A percentile compares a stretch with the other conserved stretches of the same genome.
These are phyloP conservation scores for Hura crepitans DNA, from an alignment of 441 rosid species.

Conservation along the genomic window DNA sequence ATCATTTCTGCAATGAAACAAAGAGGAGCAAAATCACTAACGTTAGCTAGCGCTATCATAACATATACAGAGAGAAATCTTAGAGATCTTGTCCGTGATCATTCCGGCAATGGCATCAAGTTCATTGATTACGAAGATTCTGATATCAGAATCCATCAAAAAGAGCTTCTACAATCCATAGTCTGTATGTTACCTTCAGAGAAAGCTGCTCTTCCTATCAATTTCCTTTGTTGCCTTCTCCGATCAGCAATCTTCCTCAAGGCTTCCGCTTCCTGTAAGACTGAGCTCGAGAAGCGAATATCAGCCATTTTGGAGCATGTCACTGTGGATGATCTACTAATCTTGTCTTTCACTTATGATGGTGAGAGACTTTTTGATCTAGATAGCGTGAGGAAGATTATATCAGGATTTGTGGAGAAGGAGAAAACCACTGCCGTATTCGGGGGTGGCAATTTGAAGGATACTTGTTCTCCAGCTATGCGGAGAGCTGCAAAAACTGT, in stretches of 20 bases:
- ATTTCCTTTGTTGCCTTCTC: constrained; percentile 83
- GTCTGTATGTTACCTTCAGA: constrained; percentile 66
- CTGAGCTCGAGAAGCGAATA: constrained; percentile 74
- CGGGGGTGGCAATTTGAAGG: constrained; percentile 47
- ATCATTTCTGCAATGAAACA: constrained; percentile 58
- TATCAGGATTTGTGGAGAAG: constrained; percentile 63
- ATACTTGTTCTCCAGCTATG: constrained; percentile 40
- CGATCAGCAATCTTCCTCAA: constrained; percentile 66
- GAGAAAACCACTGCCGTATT: constrained; percentile 71
- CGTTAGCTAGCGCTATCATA: constrained; percentile 53
- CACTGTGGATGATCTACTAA: constrained; percentile 67
- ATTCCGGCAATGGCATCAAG: constrained; percentile 53
- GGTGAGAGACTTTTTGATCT: constrained; percentile 72
- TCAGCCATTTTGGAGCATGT: constrained; percentile 67
- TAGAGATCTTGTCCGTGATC: constrained; percentile 76
- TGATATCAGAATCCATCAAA: constrained; percentile 38
- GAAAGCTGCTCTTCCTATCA: constrained; percentile 57
- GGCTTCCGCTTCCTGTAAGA: constrained; percentile 49
- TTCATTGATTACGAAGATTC: constrained; percentile 32
- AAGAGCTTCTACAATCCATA: constrained; percentile 59
- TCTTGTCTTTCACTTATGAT: constrained; percentile 67
- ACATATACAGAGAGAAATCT: constrained; percentile 74
- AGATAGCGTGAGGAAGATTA: constrained; percentile 72
- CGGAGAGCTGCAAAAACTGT: constrained; percentile 66
- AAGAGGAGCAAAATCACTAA: constrained; percentile 53